Conservation (phyloP, 345 rosid species). For the Eucalyptus sp. region DNA sequence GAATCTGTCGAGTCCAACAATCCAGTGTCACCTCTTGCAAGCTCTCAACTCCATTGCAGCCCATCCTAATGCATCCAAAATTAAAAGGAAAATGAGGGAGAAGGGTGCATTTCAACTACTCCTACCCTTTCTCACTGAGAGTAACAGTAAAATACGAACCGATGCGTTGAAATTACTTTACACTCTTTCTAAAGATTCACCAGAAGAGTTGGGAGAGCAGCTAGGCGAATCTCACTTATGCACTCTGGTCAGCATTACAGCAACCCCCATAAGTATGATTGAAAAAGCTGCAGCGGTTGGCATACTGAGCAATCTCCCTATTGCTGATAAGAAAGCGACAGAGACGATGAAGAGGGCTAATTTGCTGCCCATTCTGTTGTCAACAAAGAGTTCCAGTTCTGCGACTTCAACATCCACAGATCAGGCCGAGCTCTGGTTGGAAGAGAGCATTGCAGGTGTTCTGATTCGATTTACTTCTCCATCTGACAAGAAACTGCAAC, state of each 20-base stretch:
- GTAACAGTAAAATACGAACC: conserved; percentile 24
- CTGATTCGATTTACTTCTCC: conserved; percentile 44
- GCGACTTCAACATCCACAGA: background rate
- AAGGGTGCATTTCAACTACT: conserved; percentile 52
- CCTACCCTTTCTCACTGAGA: conserved; percentile 46
- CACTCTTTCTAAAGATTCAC: conserved; percentile 36
- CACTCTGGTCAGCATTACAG: conserved; percentile 20
- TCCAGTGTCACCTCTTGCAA: conserved; percentile 45
- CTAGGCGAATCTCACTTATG: conserved; percentile 28
- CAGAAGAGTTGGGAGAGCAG: conserved; percentile 40
- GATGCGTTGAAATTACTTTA: conserved; percentile 39
- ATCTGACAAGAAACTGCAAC: conserved; percentile 52
- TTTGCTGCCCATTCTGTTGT: conserved; percentile 33
- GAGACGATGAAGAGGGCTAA: conserved; percentile 22
- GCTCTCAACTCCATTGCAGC: conserved; percentile 50
- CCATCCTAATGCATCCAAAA: conserved; percentile 38
- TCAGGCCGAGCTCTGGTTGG: conserved; percentile 1
- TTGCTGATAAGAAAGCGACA: conserved; percentile 33
- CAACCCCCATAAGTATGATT: conserved; percentile 13
- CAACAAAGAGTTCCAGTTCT: conserved; percentile 11
- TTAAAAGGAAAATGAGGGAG: conserved; percentile 55
- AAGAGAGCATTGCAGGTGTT: conserved; percentile 32
- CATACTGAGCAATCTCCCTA: conserved; percentile 43
- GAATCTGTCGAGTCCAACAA: conserved; percentile 44
- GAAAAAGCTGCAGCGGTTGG: conserved; percentile 54